A percentile compares a stretch with the other conserved stretches of the same genome.
These are phyloP conservation scores for Solanum pimpinellifolium DNA, from an alignment of 257 asterid genomes.

Conservation along the genomic window DNA sequence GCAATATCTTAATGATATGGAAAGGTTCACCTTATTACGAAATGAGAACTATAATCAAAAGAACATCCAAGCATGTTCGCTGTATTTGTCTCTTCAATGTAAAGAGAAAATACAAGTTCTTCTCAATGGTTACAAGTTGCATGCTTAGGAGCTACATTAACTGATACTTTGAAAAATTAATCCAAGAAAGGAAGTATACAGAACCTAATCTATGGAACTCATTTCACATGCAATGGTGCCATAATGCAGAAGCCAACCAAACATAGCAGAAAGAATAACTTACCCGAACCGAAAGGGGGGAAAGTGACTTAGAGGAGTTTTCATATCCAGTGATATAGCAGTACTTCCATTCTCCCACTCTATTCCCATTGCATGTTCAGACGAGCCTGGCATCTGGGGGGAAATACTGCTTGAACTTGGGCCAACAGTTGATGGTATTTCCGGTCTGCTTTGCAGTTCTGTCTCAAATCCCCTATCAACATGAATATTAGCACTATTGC, in stretches of 20 bases:
- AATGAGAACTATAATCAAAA: neutral
- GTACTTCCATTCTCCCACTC: slow-evolving; percentile 68
- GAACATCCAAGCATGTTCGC: neutral
- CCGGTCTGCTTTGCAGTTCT: slow-evolving; percentile 30
- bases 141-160: neutral
- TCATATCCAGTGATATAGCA: slow-evolving; percentile 79
- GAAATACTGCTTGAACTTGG: slow-evolving; percentile 48
- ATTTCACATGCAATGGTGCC: neutral
- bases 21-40: neutral
- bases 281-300: slow-evolving; percentile 97
- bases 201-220: neutral
- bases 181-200: neutral
- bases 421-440: slow-evolving; percentile 35
- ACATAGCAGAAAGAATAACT: slow-evolving; percentile 24
- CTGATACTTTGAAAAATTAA: neutral
- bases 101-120: neutral
- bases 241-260: slow-evolving; percentile 2
- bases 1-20: neutral
- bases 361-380: slow-evolving; percentile 44
- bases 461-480: slow-evolving; percentile 52
- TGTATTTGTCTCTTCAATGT: neutral
- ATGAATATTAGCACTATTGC: slow-evolving; percentile 30
- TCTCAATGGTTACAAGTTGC: neutral
- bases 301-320: slow-evolving; percentile 87
- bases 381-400: slow-evolving; percentile 53